Conservation (phyloP, 1,284 basidiomycete genomes). For the Vanrija pseudolonga region DNA sequence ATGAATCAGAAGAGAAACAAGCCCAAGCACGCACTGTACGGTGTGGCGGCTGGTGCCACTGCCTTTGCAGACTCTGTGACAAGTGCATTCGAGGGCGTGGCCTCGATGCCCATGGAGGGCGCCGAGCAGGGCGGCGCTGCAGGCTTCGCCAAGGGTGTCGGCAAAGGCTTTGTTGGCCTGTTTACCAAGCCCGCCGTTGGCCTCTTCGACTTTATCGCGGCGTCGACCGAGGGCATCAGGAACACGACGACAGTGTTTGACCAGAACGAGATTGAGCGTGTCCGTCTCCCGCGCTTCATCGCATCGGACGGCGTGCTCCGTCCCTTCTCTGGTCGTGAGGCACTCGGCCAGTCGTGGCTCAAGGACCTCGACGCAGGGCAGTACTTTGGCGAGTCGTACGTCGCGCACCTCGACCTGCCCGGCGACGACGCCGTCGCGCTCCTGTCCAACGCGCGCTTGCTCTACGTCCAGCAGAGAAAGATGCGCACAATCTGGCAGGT, state of each 20-base stretch:
- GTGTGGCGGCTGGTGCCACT: conserved; percentile 89
- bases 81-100: conserved; percentile 91
- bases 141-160: conserved; percentile 97
- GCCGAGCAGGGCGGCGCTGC: conserved; percentile 90
- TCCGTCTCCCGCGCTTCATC: conserved; percentile 82
- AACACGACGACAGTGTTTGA: conserved; percentile 99
- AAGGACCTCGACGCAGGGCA: conserved; percentile 68
- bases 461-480: conserved; percentile 82
- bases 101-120: conserved; percentile 95
- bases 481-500: conserved; percentile 90
- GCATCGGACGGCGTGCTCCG: conserved; percentile 79
- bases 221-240: conserved; percentile 94
- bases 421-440: conserved; percentile 80
- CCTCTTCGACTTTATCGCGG: conserved; percentile 92
- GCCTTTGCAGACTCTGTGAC: conserved; percentile 91
- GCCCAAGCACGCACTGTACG: conserved; percentile 95
- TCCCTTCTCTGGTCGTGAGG: conserved; percentile 82
- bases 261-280: conserved; percentile 81
- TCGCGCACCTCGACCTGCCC: conserved; percentile 82
- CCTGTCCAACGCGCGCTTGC: conserved; percentile 70
- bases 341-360: conserved; percentile 95
- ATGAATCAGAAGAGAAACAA: conserved; percentile 89
- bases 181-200: conserved; percentile 96
- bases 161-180: conserved; percentile 88
- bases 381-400: conserved; percentile 79